Conservation (phyloP, 441 rosid genomes). For the California macrophylla region DNA sequence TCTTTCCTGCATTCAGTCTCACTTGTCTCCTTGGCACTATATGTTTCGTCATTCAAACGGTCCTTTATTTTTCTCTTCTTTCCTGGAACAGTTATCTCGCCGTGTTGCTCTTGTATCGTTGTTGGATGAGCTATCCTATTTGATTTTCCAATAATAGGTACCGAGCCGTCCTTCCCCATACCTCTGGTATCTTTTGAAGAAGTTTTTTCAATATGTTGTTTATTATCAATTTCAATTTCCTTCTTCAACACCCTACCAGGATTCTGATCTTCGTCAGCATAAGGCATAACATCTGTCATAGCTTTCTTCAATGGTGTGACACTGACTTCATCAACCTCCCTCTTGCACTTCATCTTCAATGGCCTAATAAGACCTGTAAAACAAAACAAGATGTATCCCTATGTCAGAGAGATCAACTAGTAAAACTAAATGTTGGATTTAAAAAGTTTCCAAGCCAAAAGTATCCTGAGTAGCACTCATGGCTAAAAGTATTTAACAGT, state of each 20-base stretch:
- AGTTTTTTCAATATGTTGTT: background rate
- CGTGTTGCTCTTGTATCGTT: background rate
- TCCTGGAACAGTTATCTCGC: conserved; percentile 5
- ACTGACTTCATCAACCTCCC: background rate
- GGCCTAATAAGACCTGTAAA: conserved; percentile 2
- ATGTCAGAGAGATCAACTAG: background rate
- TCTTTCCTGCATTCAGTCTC: conserved; percentile 3
- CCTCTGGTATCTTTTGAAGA: background rate
- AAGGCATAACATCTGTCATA: background rate
- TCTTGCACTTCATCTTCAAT: background rate
- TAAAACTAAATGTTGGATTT: background rate
- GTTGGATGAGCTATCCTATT: background rate
- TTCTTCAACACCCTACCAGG: background rate
- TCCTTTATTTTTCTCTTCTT: conserved; percentile 5
- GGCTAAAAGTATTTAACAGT: background rate
- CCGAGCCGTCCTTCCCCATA: background rate
- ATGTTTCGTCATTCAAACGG: background rate
- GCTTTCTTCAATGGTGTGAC: conserved; percentile 4
- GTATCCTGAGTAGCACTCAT: background rate
- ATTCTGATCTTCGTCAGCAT: conserved; percentile 5
- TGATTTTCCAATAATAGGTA: conserved; percentile 5
- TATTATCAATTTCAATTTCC: background rate
- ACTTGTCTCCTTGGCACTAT: conserved; percentile 3
- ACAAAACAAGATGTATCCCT: background rate
- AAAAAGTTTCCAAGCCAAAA: background rate